Evolutionary conservation across 2,329 filamentous ascomycete genomes (phyloP).

Genomic region (Cladosporium sp.): DNA sequence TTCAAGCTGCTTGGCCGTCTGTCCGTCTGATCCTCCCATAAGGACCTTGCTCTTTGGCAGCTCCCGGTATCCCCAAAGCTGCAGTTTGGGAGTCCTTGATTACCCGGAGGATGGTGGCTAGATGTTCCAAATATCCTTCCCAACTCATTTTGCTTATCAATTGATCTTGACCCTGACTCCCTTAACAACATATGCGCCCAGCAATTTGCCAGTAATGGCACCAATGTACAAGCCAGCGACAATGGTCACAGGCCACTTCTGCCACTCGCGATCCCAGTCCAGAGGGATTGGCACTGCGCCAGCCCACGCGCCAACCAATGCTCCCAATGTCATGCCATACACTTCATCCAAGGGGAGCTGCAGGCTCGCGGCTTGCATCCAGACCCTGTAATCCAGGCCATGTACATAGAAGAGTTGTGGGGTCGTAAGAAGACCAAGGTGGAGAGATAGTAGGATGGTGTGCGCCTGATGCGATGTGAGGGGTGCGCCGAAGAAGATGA

Average conservation of each 20-base stretch:
- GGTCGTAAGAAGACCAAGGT: conserved; percentile 73
- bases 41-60: no score
- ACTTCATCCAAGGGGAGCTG: conserved; percentile 75
- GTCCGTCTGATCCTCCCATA: no score
- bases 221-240: conserved; percentile 77
- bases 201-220: conserved; percentile 64
- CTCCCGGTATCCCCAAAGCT: no score
- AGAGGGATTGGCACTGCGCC: conserved; percentile 92
- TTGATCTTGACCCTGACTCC: conserved; percentile 44
- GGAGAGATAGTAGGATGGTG: conserved; percentile 74
- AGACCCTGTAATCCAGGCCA: conserved; percentile 68
- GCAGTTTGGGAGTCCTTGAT: background rate
- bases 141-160: conserved; percentile 16
- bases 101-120: no score
- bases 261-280: conserved; percentile 99
- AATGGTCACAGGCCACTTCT: conserved; percentile 94
- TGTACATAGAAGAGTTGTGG: conserved; percentile 83
- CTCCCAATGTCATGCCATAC: conserved; percentile 77
- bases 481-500: conserved; percentile 89
- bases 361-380: conserved; percentile 66
- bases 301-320: conserved; percentile 78
- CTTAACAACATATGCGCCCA: conserved; percentile 49
- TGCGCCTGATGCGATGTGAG: conserved; percentile 74
- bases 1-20: no score
- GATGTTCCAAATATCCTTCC: background rate